Evolutionary conservation across 805 yeast species (phyloP), one percentile per base, ranked within the genome.

Genomic region (Candida maltosa): DNA sequence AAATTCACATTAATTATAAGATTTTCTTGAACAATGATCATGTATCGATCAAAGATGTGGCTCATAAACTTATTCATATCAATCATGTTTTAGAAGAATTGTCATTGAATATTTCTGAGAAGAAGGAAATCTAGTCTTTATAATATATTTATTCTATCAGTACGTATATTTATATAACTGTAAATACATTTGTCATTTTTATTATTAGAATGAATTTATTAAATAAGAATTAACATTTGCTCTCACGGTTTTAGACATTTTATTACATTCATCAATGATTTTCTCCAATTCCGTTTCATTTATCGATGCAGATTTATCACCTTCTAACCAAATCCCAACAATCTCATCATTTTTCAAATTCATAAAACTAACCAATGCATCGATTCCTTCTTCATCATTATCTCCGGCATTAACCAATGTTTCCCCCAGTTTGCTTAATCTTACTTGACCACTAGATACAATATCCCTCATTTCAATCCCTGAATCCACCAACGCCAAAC

Each of bases 401-500:
- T 29, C 17, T 16, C 25, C 34, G 17, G 57, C 52, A 35, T 55
- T 60, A 12, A 52, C 34, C 4, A 42, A 35, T 1, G 48, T 35
- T 15, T 37, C 35, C 3, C 41, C 37, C 18, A 22, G 21, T 15
- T 31, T 27, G n/a, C 33, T 31, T 16, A 51, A 38, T 21, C 41
- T 41, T n/a, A 65, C 61, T 42, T 69, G 70, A 2, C 87, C 84
- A 42, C 82, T 70, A 6, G 87, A 75, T 1, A 88, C 89, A 41
- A 88, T 63, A 50, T 89, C 95, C 37, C 75, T 68, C 19, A 87
- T 54, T 48, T 89, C 94, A 18, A 91, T 78, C 6, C 88, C 88
- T 0, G 96, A 82, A 57, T 93, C 93, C 0, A 85, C 79, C 38
- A 93, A 57, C 0, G 96, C 95, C 33, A 87, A 54, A 3, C 84